Percentiles rank a stretch among this genome's conserved stretches.
These are phyloP conservation scores for Aciculosporium take DNA, from an alignment of 2,329 filamentous ascomycete species.

Conservation along the genomic window DNA sequence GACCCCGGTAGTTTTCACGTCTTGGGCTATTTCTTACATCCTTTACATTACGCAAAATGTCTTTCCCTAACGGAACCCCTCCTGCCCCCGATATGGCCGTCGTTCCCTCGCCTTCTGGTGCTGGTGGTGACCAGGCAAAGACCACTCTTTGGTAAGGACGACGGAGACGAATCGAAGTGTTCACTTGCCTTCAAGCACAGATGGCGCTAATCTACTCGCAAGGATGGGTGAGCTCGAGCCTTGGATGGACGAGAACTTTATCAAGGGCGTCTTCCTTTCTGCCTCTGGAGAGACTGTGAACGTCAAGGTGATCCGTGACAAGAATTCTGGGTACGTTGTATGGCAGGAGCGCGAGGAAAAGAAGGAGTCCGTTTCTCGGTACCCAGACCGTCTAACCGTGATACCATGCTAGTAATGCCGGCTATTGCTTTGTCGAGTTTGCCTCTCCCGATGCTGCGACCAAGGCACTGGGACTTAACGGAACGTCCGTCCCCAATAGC, in stretches of 20 bases:
- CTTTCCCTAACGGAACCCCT: slow-evolving; percentile 25
- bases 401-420: slow-evolving; percentile 57
- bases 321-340: slow-evolving; percentile 75
- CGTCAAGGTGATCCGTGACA: slow-evolving; percentile 99
- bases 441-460: slow-evolving; percentile 65
- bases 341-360: not conserved
- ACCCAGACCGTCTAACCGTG: not conserved
- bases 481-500: slow-evolving; percentile 81
- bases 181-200: not conserved
- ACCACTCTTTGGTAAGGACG: slow-evolving; percentile 38
- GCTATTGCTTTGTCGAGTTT: slow-evolving; percentile 98
- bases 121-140: slow-evolving; percentile 35
- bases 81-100: slow-evolving; percentile 24
- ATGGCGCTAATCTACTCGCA: slow-evolving; percentile 8
- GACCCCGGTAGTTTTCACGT: not conserved
- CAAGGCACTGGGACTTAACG: slow-evolving; percentile 84
- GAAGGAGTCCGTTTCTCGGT: not conserved
- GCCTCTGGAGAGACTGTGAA: slow-evolving; percentile 89
- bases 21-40: not conserved
- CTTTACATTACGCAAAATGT: slow-evolving; percentile 15
- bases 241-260: slow-evolving; percentile 99
- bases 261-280: slow-evolving; percentile 80
- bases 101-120: slow-evolving; percentile 19
- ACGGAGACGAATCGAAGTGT: not conserved
- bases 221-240: slow-evolving; percentile 99